phyloP scores from a whole-genome alignment of 306 rosid genomes.

The Sindora glabra region DNA sequence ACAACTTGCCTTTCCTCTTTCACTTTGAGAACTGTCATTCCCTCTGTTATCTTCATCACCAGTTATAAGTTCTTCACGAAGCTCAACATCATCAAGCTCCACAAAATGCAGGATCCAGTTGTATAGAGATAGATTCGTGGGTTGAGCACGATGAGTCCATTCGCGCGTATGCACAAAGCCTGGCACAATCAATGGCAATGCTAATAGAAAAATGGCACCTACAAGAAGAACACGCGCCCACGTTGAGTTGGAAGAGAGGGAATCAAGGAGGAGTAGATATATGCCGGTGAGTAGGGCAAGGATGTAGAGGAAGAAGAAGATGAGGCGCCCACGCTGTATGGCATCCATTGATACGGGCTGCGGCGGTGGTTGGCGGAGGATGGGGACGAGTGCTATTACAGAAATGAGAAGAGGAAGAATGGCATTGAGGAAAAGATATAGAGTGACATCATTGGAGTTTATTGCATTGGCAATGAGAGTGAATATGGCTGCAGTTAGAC shows the following conservation, averaged over 20 bases:
- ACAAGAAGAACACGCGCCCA: conserved; percentile 36
- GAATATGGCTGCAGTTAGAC: conserved; percentile 70
- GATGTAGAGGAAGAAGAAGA: conserved; percentile 40
- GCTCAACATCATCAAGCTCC: conserved; percentile 28
- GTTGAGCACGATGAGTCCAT: conserved; percentile 15
- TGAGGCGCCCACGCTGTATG: conserved; percentile 13
- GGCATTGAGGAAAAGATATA: conserved; percentile 66
- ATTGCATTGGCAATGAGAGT: conserved; percentile 61
- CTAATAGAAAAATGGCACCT: conserved; percentile 50
- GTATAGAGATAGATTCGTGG: not conserved
- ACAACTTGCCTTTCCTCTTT: conserved; percentile 19
- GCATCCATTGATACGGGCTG: conserved; percentile 17
- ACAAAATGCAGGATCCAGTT: conserved; percentile 10
- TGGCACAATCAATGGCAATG: conserved; percentile 41
- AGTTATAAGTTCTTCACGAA: conserved; percentile 43
- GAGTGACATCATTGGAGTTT: conserved; percentile 28
- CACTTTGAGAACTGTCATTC: not conserved
- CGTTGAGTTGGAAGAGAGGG: conserved; percentile 17
- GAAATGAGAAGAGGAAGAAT: conserved; percentile 54
- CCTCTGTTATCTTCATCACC: not conserved
- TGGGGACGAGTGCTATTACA: conserved; percentile 33
- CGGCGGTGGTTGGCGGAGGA: conserved; percentile 34
- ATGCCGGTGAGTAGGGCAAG: conserved; percentile 64
- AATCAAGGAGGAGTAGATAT: conserved; percentile 49
- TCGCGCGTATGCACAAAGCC: conserved; percentile 24